Conservation (phyloP, 176 grass and related monocot genomes). For the Aegilops speltoides region DNA sequence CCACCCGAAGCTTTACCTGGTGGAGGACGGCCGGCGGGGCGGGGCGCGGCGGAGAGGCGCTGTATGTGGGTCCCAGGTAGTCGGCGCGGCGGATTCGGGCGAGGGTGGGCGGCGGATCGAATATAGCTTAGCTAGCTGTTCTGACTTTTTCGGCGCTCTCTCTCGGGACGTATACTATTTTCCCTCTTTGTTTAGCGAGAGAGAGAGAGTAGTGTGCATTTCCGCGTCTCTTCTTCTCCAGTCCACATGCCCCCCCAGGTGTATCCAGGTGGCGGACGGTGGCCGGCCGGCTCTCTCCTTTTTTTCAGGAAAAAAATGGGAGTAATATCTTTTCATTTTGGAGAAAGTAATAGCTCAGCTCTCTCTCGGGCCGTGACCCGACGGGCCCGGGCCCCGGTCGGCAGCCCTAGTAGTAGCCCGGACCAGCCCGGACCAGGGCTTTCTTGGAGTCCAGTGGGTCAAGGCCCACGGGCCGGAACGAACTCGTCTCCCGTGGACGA, state of each 20-base stretch:
- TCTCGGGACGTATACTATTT: too few relatives aligned
- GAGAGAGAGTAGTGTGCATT: neutral
- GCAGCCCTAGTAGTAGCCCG: neutral
- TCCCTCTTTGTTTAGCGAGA: too few relatives aligned
- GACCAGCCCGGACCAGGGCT: neutral
- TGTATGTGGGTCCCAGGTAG: neutral
- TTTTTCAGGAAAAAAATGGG: too few relatives aligned
- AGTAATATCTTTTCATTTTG: too few relatives aligned
- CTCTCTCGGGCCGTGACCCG: too few relatives aligned
- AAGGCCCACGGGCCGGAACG: neutral
- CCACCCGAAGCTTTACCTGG: neutral
- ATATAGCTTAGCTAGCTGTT: neutral
- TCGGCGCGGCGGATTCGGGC: neutral
- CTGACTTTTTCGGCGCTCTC: neutral
- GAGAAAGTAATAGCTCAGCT: too few relatives aligned
- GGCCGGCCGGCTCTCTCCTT: too few relatives aligned
- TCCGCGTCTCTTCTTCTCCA: neutral
- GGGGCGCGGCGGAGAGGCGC: neutral
- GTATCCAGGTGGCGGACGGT: neutral
- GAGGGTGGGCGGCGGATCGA: neutral
- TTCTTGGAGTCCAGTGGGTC: neutral
- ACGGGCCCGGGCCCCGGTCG: neutral
- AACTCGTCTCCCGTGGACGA: neutral
- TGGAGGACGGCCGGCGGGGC: neutral
- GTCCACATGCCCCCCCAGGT: slow-evolving; percentile 14